phyloP scores from a whole-genome alignment of 176 grass and related monocot species.

The Lolium perenne region DNA sequence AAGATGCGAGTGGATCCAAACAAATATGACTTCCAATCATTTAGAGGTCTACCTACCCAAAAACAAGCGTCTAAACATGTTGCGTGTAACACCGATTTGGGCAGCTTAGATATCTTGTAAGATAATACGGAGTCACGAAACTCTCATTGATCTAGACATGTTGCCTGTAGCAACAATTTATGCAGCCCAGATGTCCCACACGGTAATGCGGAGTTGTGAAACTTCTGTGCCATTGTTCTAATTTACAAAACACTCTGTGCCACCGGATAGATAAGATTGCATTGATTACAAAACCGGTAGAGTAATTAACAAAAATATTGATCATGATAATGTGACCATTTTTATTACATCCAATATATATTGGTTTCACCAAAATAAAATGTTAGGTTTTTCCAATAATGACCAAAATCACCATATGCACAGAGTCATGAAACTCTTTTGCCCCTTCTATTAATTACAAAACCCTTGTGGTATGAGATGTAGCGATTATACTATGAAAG shows the following conservation, averaged over 20 bases:
- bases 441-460: no score
- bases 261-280: neutral
- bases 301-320: neutral
- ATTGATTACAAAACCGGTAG: neutral
- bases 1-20: neutral
- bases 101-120: accelerated
- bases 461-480: no score
- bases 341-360: neutral
- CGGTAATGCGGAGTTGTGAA: accelerated
- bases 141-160: neutral
- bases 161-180: neutral
- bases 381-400: no score
- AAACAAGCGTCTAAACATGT: neutral
- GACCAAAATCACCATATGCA: no score
- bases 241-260: neutral
- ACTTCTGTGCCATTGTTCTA: neutral
- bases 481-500: neutral
- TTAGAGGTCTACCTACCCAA: neutral
- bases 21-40: neutral
- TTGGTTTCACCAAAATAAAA: no score
- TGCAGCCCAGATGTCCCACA: accelerated
- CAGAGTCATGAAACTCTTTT: no score
- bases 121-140: neutral
- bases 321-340: neutral
- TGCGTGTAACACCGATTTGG: neutral